phyloP scores from a whole-genome alignment of 805 yeast genomes.

The Candida sphagnicola region DNA sequence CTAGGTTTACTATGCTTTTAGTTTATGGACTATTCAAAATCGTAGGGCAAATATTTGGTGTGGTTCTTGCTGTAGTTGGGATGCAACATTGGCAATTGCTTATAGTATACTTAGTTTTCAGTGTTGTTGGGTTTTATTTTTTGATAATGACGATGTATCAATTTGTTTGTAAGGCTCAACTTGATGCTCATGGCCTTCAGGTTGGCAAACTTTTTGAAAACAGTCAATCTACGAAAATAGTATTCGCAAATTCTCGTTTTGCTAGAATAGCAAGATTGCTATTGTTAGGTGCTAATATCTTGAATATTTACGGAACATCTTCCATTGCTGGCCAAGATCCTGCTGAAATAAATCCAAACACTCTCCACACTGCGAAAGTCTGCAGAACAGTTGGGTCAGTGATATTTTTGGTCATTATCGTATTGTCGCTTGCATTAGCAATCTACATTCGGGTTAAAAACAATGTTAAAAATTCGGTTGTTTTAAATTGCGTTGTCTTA shows the following conservation, averaged over 20 bases:
- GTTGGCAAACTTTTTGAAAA: background rate
- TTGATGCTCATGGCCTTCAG: conserved; percentile 13
- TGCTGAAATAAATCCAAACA: conserved; percentile 6
- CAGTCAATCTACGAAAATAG: background rate
- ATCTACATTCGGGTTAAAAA: conserved; percentile 16
- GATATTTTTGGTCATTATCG: conserved; percentile 22
- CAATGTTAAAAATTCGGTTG: conserved; percentile 14
- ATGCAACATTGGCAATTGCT: conserved; percentile 27
- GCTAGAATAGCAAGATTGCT: conserved; percentile 3
- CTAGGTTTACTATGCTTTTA: conserved; percentile 20
- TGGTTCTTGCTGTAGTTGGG: conserved; percentile 30
- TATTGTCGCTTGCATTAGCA: conserved; percentile 16
- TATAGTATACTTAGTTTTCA: conserved; percentile 33
- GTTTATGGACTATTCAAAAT: conserved; percentile 27
- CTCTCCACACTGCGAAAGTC: conserved; percentile 16
- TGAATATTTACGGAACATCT: conserved; percentile 31
- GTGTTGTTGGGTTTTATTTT: conserved; percentile 37
- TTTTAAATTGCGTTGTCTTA: conserved; percentile 15
- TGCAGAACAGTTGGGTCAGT: conserved; percentile 33
- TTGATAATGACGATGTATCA: conserved; percentile 26
- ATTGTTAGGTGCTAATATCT: conserved; percentile 30
- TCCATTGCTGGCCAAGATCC: conserved; percentile 22
- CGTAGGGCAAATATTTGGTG: conserved; percentile 32
- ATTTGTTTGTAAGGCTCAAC: conserved; percentile 24
- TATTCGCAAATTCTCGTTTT: background rate